Conservation (phyloP, 2,329 filamentous ascomycete genomes). For the Fusarium penzigii region DNA sequence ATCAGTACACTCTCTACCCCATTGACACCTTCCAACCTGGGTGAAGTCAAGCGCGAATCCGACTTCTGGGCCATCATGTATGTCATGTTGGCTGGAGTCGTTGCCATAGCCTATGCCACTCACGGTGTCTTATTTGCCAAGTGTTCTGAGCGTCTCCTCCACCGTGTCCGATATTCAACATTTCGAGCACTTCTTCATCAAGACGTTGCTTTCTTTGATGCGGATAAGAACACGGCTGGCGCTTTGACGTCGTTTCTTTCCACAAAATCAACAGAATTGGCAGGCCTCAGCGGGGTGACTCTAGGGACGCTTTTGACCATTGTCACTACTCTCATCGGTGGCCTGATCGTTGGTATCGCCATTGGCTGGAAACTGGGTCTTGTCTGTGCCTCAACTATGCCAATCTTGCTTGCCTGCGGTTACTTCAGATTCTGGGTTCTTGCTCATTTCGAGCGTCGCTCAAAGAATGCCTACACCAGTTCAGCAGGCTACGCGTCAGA, state of each 20-base stretch:
- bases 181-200: slow-evolving; percentile 31
- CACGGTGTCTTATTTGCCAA: slow-evolving; percentile 22
- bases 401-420: slow-evolving; percentile 41
- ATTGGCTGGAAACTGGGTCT: slow-evolving; percentile 47
- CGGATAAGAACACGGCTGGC: slow-evolving; percentile 19
- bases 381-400: slow-evolving; percentile 43
- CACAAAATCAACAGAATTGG: slow-evolving; percentile 6
- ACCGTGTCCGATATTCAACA: background rate
- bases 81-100: slow-evolving; percentile 42
- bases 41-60: slow-evolving; percentile 19
- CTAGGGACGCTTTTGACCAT: slow-evolving; percentile 9
- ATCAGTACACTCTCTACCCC: slow-evolving; percentile 16
- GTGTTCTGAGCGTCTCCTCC: slow-evolving; percentile 17
- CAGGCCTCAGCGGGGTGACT: slow-evolving; percentile 11
- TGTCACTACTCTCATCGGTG: slow-evolving; percentile 4
- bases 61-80: slow-evolving; percentile 53
- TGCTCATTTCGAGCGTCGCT: slow-evolving; percentile 6
- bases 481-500: slow-evolving; percentile 2
- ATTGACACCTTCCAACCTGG: slow-evolving; percentile 7
- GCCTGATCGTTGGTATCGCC: slow-evolving; percentile 8
- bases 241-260: slow-evolving; percentile 26
- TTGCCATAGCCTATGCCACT: slow-evolving; percentile 35
- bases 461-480: slow-evolving; percentile 5
- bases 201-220: slow-evolving; percentile 40
- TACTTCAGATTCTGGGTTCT: slow-evolving; percentile 39